These are phyloP conservation scores for Echeveria elegans DNA, from an alignment of 164 flowering plant genomes.

Conservation along the genomic window DNA sequence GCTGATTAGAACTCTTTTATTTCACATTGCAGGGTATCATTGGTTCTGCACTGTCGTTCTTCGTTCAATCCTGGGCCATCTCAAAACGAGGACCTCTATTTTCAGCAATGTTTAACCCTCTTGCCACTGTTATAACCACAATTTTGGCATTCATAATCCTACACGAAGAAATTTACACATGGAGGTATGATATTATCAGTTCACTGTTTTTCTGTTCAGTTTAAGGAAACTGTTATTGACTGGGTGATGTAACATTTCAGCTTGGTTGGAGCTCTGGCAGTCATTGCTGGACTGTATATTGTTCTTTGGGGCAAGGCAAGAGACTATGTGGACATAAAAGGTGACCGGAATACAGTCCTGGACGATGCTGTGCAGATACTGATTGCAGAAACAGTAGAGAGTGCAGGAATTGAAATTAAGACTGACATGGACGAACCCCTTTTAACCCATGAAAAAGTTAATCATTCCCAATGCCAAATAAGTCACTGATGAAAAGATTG, in stretches of 20 bases:
- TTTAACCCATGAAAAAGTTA: not conserved
- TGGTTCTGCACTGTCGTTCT: conserved; percentile 38
- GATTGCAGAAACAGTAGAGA: conserved; percentile 11
- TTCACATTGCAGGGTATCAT: conserved; percentile 27
- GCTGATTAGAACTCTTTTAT: not conserved
- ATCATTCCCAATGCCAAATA: conserved; percentile 3
- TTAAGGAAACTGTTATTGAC: not conserved
- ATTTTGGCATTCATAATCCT: conserved; percentile 36
- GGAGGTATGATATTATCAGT: conserved; percentile 34
- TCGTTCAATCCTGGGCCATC: conserved; percentile 62
- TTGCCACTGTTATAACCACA: conserved; percentile 51
- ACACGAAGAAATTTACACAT: conserved; percentile 42
- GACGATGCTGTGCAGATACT: not conserved
- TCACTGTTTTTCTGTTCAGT: not conserved
- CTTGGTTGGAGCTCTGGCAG: conserved; percentile 43
- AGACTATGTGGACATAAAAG: conserved; percentile 22
- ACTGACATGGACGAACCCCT: conserved; percentile 13
- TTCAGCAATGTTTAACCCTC: conserved; percentile 67
- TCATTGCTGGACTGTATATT: conserved; percentile 46
- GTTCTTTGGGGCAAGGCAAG: conserved; percentile 73
- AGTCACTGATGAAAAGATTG: not conserved
- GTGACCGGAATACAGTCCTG: conserved; percentile 5
- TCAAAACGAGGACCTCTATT: conserved; percentile 55
- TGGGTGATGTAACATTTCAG: conserved; percentile 20
- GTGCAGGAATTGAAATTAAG: not conserved